These are phyloP conservation scores for Anthracocystis panici-leucophaei DNA, from an alignment of 1,284 basidiomycete species.

Conservation along the genomic window DNA sequence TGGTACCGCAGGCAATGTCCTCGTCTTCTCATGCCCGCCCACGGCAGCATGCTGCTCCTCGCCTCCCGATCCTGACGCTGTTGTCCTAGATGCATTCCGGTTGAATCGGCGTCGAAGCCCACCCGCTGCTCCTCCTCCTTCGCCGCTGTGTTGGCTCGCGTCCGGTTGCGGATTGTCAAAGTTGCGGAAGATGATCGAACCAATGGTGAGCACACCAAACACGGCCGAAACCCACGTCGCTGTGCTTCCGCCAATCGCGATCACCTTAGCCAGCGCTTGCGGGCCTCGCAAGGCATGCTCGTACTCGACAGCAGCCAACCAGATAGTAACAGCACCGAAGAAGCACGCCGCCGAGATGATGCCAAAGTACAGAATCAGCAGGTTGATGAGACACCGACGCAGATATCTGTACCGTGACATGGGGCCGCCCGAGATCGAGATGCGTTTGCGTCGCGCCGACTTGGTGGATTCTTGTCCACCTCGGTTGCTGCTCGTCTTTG, in stretches of 20 bases:
- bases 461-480: not conserved
- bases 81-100: conserved; percentile 16
- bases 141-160: conserved; percentile 27
- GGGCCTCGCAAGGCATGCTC: conserved; percentile 32
- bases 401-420: conserved; percentile 50
- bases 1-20: conserved; percentile 59
- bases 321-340: conserved; percentile 41
- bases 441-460: conserved; percentile 20
- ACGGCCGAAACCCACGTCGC: conserved; percentile 45
- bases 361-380: conserved; percentile 55
- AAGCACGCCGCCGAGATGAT: conserved; percentile 52
- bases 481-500: conserved; percentile 12
- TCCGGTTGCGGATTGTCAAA: conserved; percentile 46
- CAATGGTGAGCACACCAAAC: conserved; percentile 51
- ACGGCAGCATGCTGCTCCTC: conserved; percentile 1
- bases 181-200: conserved; percentile 51
- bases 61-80: conserved; percentile 8
- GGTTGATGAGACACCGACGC: conserved; percentile 56
- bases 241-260: conserved; percentile 11
- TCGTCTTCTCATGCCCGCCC: conserved; percentile 22
- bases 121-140: conserved; percentile 7
- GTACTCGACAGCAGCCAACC: conserved; percentile 45
- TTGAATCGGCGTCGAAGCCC: conserved; percentile 11
- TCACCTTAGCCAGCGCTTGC: conserved; percentile 2
- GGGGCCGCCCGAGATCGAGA: conserved; percentile 30